These are phyloP conservation scores for Chalaropsis thielavioides DNA, from an alignment of 2,329 filamentous ascomycete species.

Conservation along the genomic window DNA sequence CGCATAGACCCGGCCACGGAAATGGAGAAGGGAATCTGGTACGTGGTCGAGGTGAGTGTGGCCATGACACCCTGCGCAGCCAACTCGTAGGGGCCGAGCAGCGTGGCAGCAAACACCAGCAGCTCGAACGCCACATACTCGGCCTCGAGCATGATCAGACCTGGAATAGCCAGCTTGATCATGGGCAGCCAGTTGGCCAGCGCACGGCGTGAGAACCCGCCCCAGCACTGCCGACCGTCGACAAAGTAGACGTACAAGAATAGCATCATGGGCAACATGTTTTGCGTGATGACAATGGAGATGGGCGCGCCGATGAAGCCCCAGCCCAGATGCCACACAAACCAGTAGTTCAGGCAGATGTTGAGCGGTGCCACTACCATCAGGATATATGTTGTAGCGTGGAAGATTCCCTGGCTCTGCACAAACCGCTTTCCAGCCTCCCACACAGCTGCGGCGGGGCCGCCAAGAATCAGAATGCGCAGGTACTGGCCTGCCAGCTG, in stretches of 20 bases:
- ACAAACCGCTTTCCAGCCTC: constrained; percentile 68
- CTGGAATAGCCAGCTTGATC: constrained; percentile 75
- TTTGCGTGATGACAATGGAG: constrained; percentile 65
- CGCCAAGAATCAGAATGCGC: constrained; percentile 54
- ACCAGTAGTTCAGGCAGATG: constrained; percentile 60
- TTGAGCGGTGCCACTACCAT: constrained; percentile 64
- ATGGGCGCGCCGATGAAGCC: constrained; percentile 72
- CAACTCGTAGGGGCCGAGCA: constrained; percentile 63
- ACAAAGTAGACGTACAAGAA: constrained; percentile 64
- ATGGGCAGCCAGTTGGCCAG: constrained; percentile 61
- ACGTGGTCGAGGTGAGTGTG: constrained; percentile 65
- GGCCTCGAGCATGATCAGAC: constrained; percentile 85
- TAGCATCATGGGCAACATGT: constrained; percentile 59
- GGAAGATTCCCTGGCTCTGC: constrained; percentile 71
- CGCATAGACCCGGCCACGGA: constrained; percentile 79
- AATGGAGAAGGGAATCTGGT: constrained; percentile 84
- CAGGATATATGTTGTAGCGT: constrained; percentile 62
- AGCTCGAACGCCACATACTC: constrained; percentile 91
- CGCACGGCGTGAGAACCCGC: constrained; percentile 57
- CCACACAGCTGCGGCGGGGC: constrained; percentile 63
- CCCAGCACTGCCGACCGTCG: constrained; percentile 68
- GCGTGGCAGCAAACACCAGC: constrained; percentile 66
- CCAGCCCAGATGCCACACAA: constrained; percentile 56
- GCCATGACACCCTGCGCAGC: constrained; percentile 79
- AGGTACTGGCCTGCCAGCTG: constrained; percentile 58